A percentile compares a stretch with the other conserved stretches of the same genome.
Conservation (phyloP, 169 alveolate species). For the Plasmodium fragile region DNA sequence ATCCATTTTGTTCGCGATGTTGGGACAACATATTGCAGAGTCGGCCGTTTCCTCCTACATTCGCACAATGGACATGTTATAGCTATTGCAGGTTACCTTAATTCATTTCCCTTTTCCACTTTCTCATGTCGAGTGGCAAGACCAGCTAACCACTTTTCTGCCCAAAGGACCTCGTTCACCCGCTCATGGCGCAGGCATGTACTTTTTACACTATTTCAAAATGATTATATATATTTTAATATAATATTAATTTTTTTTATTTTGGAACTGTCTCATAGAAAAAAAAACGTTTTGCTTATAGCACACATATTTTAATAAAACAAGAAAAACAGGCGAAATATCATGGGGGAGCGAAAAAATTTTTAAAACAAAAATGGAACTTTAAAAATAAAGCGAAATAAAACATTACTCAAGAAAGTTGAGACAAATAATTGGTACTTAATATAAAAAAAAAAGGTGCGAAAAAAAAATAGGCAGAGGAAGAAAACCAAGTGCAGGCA, state of each 20-base stretch:
- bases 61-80: neutral
- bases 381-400: constrained; percentile 39
- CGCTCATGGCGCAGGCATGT: neutral
- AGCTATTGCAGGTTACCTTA: neutral
- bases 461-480: neutral
- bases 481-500: neutral
- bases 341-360: neutral
- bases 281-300: constrained; percentile 24
- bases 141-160: neutral
- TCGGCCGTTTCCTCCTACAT: neutral
- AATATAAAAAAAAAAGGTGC: constrained; percentile 4
- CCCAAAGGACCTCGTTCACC: neutral
- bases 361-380: constrained; percentile 38
- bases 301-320: constrained; percentile 40
- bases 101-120: neutral
- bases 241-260: constrained; percentile 22
- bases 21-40: neutral
- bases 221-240: neutral
- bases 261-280: constrained; percentile 40
- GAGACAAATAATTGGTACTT: constrained; percentile 32
- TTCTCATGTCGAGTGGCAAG: neutral
- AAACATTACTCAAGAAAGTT: constrained; percentile 38
- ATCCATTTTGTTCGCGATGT: neutral
- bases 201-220: neutral
- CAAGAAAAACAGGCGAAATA: constrained; percentile 5